A percentile compares a stretch with the other conserved stretches of the same genome.
Conservation (phyloP, 257 asterid genomes). For the Cordia subcordata region DNA sequence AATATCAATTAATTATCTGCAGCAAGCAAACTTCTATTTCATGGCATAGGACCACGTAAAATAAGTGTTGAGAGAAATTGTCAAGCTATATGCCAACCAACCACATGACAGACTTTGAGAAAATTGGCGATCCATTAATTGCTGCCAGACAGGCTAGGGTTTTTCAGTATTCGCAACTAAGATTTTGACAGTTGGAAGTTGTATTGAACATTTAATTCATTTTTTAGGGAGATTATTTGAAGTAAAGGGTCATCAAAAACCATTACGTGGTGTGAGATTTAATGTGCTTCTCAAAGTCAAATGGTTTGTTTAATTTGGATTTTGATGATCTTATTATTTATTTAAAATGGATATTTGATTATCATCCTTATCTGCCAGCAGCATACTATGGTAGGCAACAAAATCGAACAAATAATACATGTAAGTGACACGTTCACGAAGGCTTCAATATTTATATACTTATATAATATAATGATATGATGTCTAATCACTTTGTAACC, state of each 20-base stretch:
- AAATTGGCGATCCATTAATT: no score
- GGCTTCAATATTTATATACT: no score
- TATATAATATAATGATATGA: no score
- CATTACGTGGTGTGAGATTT: slow-evolving; percentile 28
- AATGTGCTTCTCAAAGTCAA: slow-evolving; percentile 25
- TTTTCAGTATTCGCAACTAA: background rate
- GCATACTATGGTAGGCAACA: no score
- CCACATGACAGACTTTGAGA: background rate
- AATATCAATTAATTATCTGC: background rate
- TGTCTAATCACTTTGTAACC: no score
- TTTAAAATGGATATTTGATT: no score
- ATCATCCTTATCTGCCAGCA: no score
- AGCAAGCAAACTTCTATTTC: background rate
- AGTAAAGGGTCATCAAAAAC: background rate
- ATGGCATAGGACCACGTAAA: background rate
- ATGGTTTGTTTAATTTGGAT: slow-evolving; percentile 1
- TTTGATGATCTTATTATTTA: no score
- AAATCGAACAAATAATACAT: no score
- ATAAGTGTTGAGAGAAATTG: background rate
- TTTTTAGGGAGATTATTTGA: background rate
- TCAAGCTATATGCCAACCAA: background rate
- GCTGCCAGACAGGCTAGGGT: no score
- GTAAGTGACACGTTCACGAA: no score
- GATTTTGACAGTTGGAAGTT: slow-evolving; percentile 32
- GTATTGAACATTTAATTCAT: slow-evolving; percentile 5